These are phyloP conservation scores for Penicillium subrubescens DNA, from an alignment of 495 filamentous ascomycete species.

Conservation along the genomic window DNA sequence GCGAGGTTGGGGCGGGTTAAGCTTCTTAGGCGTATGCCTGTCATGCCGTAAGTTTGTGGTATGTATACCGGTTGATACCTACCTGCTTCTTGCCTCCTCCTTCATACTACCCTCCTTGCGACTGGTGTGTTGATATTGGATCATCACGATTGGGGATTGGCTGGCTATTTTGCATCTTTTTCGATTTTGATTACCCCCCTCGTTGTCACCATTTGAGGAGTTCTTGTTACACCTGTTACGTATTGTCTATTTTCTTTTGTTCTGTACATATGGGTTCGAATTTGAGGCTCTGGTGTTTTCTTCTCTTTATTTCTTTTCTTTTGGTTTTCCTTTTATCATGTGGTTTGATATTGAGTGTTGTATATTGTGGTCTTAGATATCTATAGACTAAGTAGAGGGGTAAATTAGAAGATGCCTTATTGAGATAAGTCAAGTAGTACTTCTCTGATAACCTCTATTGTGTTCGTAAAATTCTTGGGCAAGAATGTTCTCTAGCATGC, in stretches of 20 bases:
- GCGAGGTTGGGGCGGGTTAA: slow-evolving; percentile 57
- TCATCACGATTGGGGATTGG: background rate
- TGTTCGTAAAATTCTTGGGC: too few species aligned
- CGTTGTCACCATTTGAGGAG: slow-evolving; percentile 16
- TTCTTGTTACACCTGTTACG: slow-evolving; percentile 8
- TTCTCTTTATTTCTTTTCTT: slow-evolving; percentile 10
- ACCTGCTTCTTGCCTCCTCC: background rate
- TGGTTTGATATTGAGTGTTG: background rate
- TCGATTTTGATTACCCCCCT: background rate
- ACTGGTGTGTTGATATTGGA: background rate
- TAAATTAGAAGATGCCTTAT: slow-evolving; percentile 1
- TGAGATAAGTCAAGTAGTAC: background rate
- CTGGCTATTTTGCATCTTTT: slow-evolving; percentile 4
- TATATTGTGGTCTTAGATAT: slow-evolving; percentile 1
- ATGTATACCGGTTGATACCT: background rate
- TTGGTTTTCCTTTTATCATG: background rate
- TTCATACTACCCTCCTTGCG: background rate
- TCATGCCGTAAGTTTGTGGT: slow-evolving; percentile 20
- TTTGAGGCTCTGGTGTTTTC: slow-evolving; percentile 17
- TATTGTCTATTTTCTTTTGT: slow-evolving; percentile 26
- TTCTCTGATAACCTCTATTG: background rate
- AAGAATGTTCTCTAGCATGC: too few species aligned
- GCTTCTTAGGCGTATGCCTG: slow-evolving; percentile 30
- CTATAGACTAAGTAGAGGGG: slow-evolving; percentile 12
- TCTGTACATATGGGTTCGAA: slow-evolving; percentile 36